Percentiles rank a stretch among this genome's conserved stretches.
phyloP scores from a whole-genome alignment of 768 basidiomycete species.

The Boletus bicolor region DNA sequence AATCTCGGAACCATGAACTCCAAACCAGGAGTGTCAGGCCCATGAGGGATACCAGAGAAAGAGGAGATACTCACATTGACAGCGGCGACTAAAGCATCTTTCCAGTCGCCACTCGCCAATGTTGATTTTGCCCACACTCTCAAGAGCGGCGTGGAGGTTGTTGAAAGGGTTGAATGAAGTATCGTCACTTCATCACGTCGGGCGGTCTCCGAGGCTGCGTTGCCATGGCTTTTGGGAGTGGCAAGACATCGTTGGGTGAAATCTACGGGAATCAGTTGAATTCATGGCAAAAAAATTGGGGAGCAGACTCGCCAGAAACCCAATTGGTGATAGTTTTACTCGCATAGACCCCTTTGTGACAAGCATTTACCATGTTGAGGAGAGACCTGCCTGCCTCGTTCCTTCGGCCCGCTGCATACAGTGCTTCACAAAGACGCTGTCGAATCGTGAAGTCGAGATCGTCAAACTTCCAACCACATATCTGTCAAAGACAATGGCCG shows the following conservation, averaged over 20 bases:
- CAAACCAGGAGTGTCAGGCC: too few relatives aligned
- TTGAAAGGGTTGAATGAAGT: not conserved
- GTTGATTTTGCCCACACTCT: conserved; percentile 1
- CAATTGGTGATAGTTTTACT: not conserved
- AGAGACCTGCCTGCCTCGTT: conserved; percentile 1
- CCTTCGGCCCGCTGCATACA: not conserved
- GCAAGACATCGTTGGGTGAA: not conserved
- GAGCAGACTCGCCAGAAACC: not conserved
- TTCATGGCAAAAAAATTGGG: too few relatives aligned
- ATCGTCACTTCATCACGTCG: not conserved
- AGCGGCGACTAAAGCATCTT: not conserved
- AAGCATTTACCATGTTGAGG: not conserved
- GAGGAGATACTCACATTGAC: not conserved
- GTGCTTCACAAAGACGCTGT: conserved; percentile 4
- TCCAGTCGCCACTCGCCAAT: not conserved
- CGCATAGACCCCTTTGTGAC: not conserved
- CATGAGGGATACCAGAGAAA: not conserved
- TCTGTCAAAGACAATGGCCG: not conserved
- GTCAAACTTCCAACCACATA: conserved; percentile 11
- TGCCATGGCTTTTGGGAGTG: not conserved
- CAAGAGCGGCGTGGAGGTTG: not conserved
- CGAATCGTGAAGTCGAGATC: not conserved
- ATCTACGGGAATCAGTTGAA: not conserved
- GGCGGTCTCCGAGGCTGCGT: not conserved
- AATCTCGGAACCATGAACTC: too few relatives aligned